These are phyloP conservation scores for Aegilops umbellulata DNA, from an alignment of 176 grass and related monocot species.

Conservation along the genomic window DNA sequence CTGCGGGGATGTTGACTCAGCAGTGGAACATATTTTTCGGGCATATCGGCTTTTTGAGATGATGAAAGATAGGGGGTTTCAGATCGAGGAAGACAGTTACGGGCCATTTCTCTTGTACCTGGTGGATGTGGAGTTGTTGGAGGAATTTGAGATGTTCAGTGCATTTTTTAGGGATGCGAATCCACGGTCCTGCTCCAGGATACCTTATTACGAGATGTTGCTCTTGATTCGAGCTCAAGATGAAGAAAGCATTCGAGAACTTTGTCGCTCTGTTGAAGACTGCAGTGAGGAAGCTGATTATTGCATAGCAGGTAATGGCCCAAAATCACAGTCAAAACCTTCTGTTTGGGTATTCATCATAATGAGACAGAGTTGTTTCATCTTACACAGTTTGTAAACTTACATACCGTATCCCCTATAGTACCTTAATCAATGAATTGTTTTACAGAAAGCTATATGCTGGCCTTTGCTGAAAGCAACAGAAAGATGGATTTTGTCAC, in stretches of 20 bases:
- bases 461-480: conserved; percentile 87
- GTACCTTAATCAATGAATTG: conserved; percentile 5
- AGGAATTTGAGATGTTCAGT: conserved; percentile 72
- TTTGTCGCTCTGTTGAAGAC: conserved; percentile 45
- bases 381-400: not conserved
- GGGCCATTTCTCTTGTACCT: conserved; percentile 74
- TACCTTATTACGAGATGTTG: conserved; percentile 94
- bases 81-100: conserved; percentile 60
- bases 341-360: not conserved
- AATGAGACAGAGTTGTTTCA: conserved; percentile 20
- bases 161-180: conserved; percentile 68
- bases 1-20: conserved; percentile 52
- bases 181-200: conserved; percentile 46
- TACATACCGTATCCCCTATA: conserved; percentile 10
- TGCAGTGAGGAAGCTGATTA: conserved; percentile 43
- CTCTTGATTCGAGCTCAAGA: conserved; percentile 65
- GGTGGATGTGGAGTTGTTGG: conserved; percentile 57
- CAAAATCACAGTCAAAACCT: conserved; percentile 16
- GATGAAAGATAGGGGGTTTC: conserved; percentile 68
- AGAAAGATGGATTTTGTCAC: conserved; percentile 55
- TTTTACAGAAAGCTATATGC: conserved; percentile 78
- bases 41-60: conserved; percentile 49
- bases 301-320: conserved; percentile 55
- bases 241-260: conserved; percentile 61
- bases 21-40: conserved; percentile 55